Evolutionary conservation across 2,329 filamentous ascomycete genomes (phyloP).

Genomic region (Colletotrichum sp.): DNA sequence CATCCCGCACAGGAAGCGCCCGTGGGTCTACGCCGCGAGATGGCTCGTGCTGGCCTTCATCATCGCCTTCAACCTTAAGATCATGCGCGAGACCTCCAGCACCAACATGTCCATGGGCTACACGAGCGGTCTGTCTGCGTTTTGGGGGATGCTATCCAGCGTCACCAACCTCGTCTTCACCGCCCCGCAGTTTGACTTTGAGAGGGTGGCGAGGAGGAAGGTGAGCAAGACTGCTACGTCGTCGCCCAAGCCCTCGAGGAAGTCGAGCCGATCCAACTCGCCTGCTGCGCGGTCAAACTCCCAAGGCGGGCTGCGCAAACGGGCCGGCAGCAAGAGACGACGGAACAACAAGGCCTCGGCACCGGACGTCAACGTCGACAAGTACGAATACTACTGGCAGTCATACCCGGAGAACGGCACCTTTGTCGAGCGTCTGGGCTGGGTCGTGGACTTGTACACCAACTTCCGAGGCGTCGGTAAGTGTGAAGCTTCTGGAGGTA

Average conservation of each 20-base stretch:
- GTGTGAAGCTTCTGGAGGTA: constrained; percentile 14
- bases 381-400: constrained; percentile 65
- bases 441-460: constrained; percentile 60
- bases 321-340: constrained; percentile 9
- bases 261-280: neutral
- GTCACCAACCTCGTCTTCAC: constrained; percentile 58
- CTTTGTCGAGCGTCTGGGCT: constrained; percentile 55
- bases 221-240: neutral
- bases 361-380: constrained; percentile 14
- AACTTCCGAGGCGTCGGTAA: constrained; percentile 61
- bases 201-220: constrained; percentile 49
- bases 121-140: constrained; percentile 51
- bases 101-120: constrained; percentile 57
- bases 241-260: neutral
- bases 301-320: neutral
- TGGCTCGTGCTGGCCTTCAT: constrained; percentile 55
- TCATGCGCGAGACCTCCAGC: constrained; percentile 50
- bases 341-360: neutral
- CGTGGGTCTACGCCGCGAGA: constrained; percentile 54
- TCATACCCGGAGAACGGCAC: constrained; percentile 56
- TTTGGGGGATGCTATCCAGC: constrained; percentile 57
- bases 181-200: constrained; percentile 61
- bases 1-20: constrained; percentile 56
- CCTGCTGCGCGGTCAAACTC: neutral
- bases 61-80: constrained; percentile 46